phyloP scores from a whole-genome alignment of 1,284 basidiomycete genomes.

The Clitocybe nebularis region DNA sequence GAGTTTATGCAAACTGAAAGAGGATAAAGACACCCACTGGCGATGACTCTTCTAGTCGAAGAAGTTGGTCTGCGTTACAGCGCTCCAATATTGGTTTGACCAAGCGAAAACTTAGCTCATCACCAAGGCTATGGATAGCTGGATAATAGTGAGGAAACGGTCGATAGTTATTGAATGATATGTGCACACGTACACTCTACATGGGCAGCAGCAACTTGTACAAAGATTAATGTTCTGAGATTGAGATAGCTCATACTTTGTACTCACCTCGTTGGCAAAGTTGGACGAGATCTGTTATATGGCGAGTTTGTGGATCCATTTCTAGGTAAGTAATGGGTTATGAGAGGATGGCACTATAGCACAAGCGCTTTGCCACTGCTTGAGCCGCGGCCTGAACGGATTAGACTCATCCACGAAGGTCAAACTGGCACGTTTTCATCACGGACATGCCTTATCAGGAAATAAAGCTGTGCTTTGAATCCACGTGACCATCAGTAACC shows the following conservation, averaged over 20 bases:
- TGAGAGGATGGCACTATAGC: too few relatives aligned
- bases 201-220: constrained; percentile 47
- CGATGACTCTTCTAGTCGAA: constrained; percentile 60
- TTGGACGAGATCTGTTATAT: constrained; percentile 39
- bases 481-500: too few relatives aligned
- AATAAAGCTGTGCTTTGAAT: too few relatives aligned
- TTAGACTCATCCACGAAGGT: too few relatives aligned
- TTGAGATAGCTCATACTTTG: too few relatives aligned
- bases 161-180: constrained; percentile 2
- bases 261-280: constrained; percentile 38
- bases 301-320: constrained; percentile 27
- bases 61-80: constrained; percentile 66
- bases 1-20: constrained; percentile 14
- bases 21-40: constrained; percentile 47
- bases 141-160: constrained; percentile 6
- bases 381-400: too few relatives aligned
- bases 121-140: constrained; percentile 58
- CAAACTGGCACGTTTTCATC: too few relatives aligned
- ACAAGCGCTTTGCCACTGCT: too few relatives aligned
- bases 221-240: constrained; percentile 1
- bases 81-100: constrained; percentile 67
- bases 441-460: too few relatives aligned
- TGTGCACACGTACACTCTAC: constrained; percentile 45
- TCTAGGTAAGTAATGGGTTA: too few relatives aligned
- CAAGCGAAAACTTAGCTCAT: constrained; percentile 56